Conservation (phyloP, 192 early-diverging fungal genomes). For the Lobosporangium transversale region DNA sequence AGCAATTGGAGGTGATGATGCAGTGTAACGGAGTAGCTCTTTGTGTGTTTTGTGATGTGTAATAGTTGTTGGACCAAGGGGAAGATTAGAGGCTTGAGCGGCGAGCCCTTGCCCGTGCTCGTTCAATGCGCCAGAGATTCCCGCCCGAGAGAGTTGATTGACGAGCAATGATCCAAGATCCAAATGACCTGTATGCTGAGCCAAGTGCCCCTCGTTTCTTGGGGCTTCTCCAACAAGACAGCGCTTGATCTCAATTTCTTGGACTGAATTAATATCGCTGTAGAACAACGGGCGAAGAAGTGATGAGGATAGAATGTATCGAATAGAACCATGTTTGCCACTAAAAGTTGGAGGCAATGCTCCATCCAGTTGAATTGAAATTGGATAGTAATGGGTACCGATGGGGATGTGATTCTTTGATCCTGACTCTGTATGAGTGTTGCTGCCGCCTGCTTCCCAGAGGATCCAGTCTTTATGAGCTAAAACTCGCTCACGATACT, state of each 20-base stretch:
- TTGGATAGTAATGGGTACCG: slow-evolving; percentile 46
- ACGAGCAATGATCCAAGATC: slow-evolving; percentile 35
- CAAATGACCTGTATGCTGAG: background rate
- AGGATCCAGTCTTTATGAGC: slow-evolving; percentile 54
- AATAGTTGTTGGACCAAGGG: slow-evolving; percentile 26
- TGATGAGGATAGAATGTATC: slow-evolving; percentile 52
- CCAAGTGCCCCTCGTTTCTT: background rate
- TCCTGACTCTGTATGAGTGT: slow-evolving; percentile 13
- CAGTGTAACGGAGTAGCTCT: slow-evolving; percentile 44
- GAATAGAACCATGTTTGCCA: slow-evolving; percentile 59
- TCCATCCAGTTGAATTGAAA: slow-evolving; percentile 47
- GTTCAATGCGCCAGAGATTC: slow-evolving; percentile 8
- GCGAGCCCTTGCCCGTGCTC: background rate
- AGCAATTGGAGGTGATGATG: slow-evolving; percentile 38
- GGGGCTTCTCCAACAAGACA: slow-evolving; percentile 46
- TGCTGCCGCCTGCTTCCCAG: slow-evolving; percentile 39
- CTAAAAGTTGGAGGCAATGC: slow-evolving; percentile 56
- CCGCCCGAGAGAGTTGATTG: slow-evolving; percentile 23
- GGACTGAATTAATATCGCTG: slow-evolving; percentile 50
- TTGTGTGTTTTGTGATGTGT: slow-evolving; percentile 50
- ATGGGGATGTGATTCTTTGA: slow-evolving; percentile 50
- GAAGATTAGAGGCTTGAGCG: background rate
- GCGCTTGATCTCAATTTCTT: slow-evolving; percentile 56
- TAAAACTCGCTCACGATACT: slow-evolving; percentile 47
- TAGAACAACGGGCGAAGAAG: slow-evolving; percentile 55